phyloP scores from a whole-genome alignment of 768 basidiomycete species.

The Kwoniella sp. region DNA sequence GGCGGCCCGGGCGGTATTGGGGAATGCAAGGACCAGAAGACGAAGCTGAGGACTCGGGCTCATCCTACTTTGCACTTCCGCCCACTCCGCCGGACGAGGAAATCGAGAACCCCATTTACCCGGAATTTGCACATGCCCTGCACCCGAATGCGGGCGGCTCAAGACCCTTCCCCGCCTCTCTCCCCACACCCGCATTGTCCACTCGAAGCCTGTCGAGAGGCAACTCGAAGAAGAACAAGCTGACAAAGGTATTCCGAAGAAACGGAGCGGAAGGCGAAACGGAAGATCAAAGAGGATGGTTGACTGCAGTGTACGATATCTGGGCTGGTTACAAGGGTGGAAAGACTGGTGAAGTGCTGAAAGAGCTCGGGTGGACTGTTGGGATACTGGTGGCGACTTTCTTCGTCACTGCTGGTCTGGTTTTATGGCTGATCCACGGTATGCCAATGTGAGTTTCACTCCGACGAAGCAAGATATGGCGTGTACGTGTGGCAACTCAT shows the following conservation, averaged over 20 bases:
- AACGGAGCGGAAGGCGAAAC: not conserved
- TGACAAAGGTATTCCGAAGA: slow-evolving; percentile 12
- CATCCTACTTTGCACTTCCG: slow-evolving; percentile 41
- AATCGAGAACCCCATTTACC: not conserved
- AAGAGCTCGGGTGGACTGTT: slow-evolving; percentile 52
- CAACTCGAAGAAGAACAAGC: slow-evolving; percentile 16
- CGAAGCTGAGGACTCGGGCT: slow-evolving; percentile 15
- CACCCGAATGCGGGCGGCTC: not conserved
- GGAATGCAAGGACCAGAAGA: slow-evolving; percentile 22
- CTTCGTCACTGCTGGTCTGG: slow-evolving; percentile 41
- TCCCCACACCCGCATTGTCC: slow-evolving; percentile 46
- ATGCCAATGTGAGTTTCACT: slow-evolving; percentile 51
- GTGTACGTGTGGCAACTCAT: too few relatives aligned
- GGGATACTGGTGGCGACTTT: slow-evolving; percentile 40
- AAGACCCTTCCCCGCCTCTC: slow-evolving; percentile 2
- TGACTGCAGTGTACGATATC: slow-evolving; percentile 17
- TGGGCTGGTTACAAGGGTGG: slow-evolving; percentile 22
- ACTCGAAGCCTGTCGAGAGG: slow-evolving; percentile 26
- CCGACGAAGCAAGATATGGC: too few relatives aligned
- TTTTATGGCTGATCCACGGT: slow-evolving; percentile 43
- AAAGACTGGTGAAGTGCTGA: slow-evolving; percentile 33
- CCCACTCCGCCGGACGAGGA: slow-evolving; percentile 31
- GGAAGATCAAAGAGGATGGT: slow-evolving; percentile 30
- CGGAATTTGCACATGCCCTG: slow-evolving; percentile 16
- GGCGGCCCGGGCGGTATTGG: slow-evolving; percentile 24